Evolutionary conservation across 2,329 filamentous ascomycete species (phyloP).

Genomic region (Biscogniauxia marginata): DNA sequence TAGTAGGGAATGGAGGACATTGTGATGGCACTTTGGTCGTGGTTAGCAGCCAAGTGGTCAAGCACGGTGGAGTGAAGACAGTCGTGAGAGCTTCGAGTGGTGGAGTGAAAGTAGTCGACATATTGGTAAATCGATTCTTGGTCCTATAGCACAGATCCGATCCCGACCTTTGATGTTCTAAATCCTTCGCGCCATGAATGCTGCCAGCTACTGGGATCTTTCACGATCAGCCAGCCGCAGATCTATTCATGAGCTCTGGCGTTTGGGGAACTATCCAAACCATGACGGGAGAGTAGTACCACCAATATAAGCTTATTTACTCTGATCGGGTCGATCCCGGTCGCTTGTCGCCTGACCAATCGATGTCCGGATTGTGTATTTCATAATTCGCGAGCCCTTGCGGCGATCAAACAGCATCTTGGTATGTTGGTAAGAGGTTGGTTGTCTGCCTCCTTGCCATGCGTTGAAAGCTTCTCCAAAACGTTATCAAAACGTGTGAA

Average conservation of each 20-base stretch:
- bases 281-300: no score
- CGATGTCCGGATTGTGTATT: no score
- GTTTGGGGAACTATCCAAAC: no score
- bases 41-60: slow-evolving; percentile 40
- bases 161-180: no score
- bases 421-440: not conserved
- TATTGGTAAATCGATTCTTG: not conserved
- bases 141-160: not conserved
- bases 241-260: no score
- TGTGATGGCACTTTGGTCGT: slow-evolving; percentile 39
- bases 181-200: no score
- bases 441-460: not conserved
- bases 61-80: slow-evolving; percentile 40
- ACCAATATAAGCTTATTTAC: no score
- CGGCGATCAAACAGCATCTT: not conserved
- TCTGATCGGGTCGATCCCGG: no score
- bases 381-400: no score
- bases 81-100: slow-evolving; percentile 39
- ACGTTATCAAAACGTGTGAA: slow-evolving; percentile 19
- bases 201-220: not conserved
- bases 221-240: no score
- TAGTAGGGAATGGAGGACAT: slow-evolving; percentile 35
- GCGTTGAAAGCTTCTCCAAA: slow-evolving; percentile 9
- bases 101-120: slow-evolving; percentile 14
- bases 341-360: no score